Evolutionary conservation across 148 eudicot species (phyloP).

Genomic region (Dysphania ambrosioides): DNA sequence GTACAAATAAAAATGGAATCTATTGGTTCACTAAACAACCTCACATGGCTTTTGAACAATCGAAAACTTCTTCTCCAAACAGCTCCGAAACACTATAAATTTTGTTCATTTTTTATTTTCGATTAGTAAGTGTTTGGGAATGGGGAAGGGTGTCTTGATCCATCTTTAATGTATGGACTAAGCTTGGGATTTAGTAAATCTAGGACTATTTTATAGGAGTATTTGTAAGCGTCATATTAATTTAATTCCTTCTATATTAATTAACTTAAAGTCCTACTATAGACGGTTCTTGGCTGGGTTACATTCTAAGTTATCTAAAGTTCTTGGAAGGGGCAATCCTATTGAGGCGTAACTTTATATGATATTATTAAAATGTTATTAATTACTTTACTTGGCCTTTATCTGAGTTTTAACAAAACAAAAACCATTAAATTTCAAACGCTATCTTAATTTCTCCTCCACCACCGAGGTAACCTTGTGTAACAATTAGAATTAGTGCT

Average conservation of each 20-base stretch:
- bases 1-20: slow-evolving; percentile 12
- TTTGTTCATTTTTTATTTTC: neutral
- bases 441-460: no score
- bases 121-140: neutral
- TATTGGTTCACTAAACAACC: slow-evolving; percentile 9
- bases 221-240: neutral
- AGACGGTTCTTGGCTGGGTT: slow-evolving; percentile 1
- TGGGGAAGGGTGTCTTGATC: neutral
- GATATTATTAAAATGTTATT: no score
- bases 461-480: no score
- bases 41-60: slow-evolving; percentile 11
- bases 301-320: neutral
- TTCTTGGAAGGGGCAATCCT: neutral
- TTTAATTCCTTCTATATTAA: neutral
- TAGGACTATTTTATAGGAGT: neutral
- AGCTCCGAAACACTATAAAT: neutral
- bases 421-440: no score
- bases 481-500: no score
- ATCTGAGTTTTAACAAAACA: no score
- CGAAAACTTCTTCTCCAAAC: neutral
- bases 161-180: neutral
- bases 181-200: neutral
- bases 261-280: neutral
- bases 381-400: no score
- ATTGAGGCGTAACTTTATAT: no score